Base-by-base conservation (phyloP, 768 basidiomycete species). In the Suillus subluteus region DNA sequence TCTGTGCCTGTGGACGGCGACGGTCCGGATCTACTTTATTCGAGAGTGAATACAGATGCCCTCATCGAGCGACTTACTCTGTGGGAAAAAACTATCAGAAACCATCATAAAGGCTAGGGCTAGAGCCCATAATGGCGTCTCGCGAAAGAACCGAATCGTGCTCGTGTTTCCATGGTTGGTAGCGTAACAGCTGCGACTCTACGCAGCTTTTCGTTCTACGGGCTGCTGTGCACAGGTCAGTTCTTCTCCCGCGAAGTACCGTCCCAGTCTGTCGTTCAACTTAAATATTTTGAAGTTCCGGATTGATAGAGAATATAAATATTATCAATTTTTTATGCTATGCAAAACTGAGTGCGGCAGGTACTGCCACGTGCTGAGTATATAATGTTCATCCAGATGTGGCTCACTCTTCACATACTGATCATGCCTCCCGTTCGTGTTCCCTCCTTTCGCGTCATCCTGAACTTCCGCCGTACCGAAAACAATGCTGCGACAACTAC, bases 1-100 rank as follows among this genome's bases (percentile, higher is more conserved):
- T 58, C 67, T 32, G 65, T 70, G 30, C 54, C 43, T 2, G 40
- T 66, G 2, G 67, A 68, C 6, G 69, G 63, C 18, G 11, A 18
- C 4, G 65, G 67, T 13, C 52, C 71, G 6, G 58, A 66, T 1
- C 70, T 70, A 0, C 44, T 70, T 1, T 77, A 65, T 64, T 77
- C 75, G 1, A 74, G 69, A 50, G 77, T 70, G 18, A 78, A 78
- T 18, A 32, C 44, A 2, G 58, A 66, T 37, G 66, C 74, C 3
- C 68, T 78, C n/a, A 16, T 66, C 16, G 55, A 73, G 26, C 74
- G 77, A 23, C 70, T 77, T 43, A 68, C 67, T 30, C 62, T 78
- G 15, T 78, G 76, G 76, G 77, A 77, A 48, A 69, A 67, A 18
- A 62, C 66, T 16, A 67, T 78, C 16, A 68, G 76, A n/a, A 64